Evolutionary conservation across 257 asterid species (phyloP), one percentile per base, ranked within the genome.

Genomic region (Petunia secreta): DNA sequence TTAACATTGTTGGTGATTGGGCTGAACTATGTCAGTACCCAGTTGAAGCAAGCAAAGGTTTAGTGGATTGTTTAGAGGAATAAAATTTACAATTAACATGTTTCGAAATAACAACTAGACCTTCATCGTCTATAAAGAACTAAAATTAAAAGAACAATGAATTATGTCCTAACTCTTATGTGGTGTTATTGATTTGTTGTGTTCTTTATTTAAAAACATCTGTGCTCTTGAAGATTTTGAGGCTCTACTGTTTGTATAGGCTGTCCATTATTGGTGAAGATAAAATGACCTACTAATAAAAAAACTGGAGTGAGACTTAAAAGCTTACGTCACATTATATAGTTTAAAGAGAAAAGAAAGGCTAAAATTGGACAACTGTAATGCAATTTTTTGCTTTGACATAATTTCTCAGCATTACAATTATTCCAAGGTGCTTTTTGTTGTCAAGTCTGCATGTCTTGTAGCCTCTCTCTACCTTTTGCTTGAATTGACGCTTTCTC

Each of bases 151-250:
- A 55, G 60, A 55, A 55, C 13, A 55, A 55, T 13, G 60, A 55
- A 55, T 55, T 55, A 16, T 8, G 44, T 68, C 44, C 3, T 46
- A 25, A 25, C 25, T 25, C 25, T 25, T 25, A 13, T 46, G 59
- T 25, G 16, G 6, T 71, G 43, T 48, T 48, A 11, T 46, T 67
- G 36, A 34, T 67, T 43, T 15, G 75, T 4, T 67, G 39, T 4
- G 4, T 41, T 66, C 75, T 66, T 65, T 65, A 65, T 5, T 38
- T 64, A 48, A 64, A 11, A 39, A 64, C 50, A 25, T 38, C 25
- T 66, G 37, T 3, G 76, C n/a, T 44, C n/a, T 16, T 69, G 76
- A 46, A 69, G 41, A 46, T 69, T 25, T 4, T 67, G 75, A 67
- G 14, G 75, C 55, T 67, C 55, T 67, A 8, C 5, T 65, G 48